Evolutionary conservation across 305 asterid species (phyloP).

Genomic region (Plantago coronopus): DNA sequence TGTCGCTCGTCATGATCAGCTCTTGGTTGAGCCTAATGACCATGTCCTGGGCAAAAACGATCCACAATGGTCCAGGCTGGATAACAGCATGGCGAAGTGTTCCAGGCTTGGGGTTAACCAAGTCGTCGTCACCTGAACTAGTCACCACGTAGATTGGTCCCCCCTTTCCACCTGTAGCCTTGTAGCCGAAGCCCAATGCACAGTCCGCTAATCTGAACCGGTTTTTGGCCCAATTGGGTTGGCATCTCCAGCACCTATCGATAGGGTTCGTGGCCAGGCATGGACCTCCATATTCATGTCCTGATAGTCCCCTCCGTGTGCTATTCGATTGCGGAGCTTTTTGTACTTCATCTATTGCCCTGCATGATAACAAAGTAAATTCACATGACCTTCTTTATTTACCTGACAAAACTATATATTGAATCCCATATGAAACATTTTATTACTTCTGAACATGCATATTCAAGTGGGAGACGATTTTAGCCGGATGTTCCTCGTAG

Average conservation of each 20-base stretch:
- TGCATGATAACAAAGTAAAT: conserved; percentile 15
- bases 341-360: conserved; percentile 28
- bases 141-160: conserved; percentile 50
- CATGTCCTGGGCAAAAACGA: conserved; percentile 48
- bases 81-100: conserved; percentile 71
- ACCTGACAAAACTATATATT: too few species aligned
- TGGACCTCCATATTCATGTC: conserved; percentile 32
- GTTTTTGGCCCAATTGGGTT: conserved; percentile 50
- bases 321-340: conserved; percentile 15
- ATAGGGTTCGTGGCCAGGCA: conserved; percentile 62
- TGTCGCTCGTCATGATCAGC: conserved; percentile 45
- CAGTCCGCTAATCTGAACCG: conserved; percentile 67
- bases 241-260: conserved; percentile 74
- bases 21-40: conserved; percentile 51
- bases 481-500: conserved; percentile 40
- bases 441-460: conserved; percentile 9
- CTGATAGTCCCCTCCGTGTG: conserved; percentile 39
- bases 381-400: too few species aligned
- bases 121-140: conserved; percentile 44
- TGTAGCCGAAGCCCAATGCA: conserved; percentile 54
- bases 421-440: not conserved
- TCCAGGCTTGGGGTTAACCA: conserved; percentile 56
- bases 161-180: conserved; percentile 59
- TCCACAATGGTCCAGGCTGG: conserved; percentile 60
- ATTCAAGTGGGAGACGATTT: conserved; percentile 37